Base-by-base conservation (phyloP, 768 basidiomycete species). In the Kwoniella bestiolae region DNA sequence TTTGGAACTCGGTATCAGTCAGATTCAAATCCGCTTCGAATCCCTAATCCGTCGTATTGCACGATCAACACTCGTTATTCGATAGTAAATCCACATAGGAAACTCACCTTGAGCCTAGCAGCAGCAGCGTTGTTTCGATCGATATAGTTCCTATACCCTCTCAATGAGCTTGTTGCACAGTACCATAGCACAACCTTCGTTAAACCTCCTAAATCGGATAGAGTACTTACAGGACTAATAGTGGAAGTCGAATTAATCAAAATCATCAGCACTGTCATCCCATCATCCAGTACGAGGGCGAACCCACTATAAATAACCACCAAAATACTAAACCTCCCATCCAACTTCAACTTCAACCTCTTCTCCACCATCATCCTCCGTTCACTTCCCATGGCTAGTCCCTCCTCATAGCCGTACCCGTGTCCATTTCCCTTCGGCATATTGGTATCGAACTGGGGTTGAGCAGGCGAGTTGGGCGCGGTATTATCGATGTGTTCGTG, bases 291-390 rank as follows among this genome's bases (percentile, higher is more conserved):
- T 5, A n/a, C 4, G 34, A 62, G 34, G 7, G 18, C 34, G 49
- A 23, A 60, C 63, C 50, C 32, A 71, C 70, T 71, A 31, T 71
- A 71, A 21, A 71, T 71, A 25, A 71, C 32, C 21, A 78, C 67
- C 14, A 79, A 55, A 29, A 81, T 73, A n/a, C 70, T 73, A 63
- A 81, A 80, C 29, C 82, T 72, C 1, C 65, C 51, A 59, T 82
- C 82, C 51, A 82, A 63, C 73, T 81, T 81, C 34, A 71, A 23
- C 41, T 79, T 67, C 51, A 82, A 70, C 44, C 68, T 72, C 66
- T 74, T 78, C 69, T 82, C 82, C 11, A 79, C 65, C 49, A 47
- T 60, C 35, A 45, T 67, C 28, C 73, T 56, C 58, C 58, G 46
- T 29, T 69, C 69, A 14, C 63, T 63, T 1, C 72, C 72, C 16